phyloP scores from a whole-genome alignment of 139 green algal species.

The Chlorella sp. region DNA sequence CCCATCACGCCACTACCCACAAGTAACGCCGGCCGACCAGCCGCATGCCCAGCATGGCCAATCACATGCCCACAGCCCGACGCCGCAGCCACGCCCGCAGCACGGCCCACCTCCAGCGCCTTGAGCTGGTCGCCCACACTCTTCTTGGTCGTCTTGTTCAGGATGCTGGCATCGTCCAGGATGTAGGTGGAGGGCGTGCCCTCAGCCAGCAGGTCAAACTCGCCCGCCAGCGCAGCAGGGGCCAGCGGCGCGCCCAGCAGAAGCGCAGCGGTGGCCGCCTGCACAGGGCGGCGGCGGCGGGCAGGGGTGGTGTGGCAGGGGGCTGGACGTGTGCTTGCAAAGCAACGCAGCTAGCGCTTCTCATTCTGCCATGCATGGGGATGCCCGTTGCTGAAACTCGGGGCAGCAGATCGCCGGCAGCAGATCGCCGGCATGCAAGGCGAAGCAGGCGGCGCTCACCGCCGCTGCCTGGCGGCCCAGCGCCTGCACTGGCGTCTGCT shows the following conservation, averaged over 20 bases:
- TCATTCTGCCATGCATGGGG: too few species aligned
- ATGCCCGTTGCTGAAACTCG: too few species aligned
- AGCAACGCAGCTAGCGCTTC: too few species aligned
- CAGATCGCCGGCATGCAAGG: neutral
- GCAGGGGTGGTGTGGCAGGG: neutral
- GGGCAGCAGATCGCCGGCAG: too few species aligned
- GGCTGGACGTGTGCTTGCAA: too few species aligned
- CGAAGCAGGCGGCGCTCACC: constrained; percentile 9
- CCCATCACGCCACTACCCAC: too few species aligned
- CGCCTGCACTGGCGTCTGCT: constrained; percentile 19
- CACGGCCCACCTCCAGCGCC: constrained; percentile 74
- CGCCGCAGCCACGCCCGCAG: too few species aligned
- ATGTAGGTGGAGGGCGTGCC: constrained; percentile 76
- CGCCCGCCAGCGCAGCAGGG: constrained; percentile 62
- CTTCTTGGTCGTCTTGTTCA: constrained; percentile 80
- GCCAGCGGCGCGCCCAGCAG: constrained; percentile 40
- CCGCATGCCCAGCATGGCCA: too few species aligned
- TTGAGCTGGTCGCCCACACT: constrained; percentile 78
- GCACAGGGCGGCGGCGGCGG: neutral
- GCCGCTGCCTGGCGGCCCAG: constrained; percentile 26
- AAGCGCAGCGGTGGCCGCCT: constrained; percentile 49
- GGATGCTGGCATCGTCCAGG: constrained; percentile 89
- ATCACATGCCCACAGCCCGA: too few species aligned
- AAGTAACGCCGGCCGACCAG: too few species aligned
- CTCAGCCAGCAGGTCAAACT: constrained; percentile 92